Percentiles rank a stretch among this genome's conserved stretches.
These are phyloP conservation scores for Ilex asprella DNA, from an alignment of 257 asterid genomes.

Conservation along the genomic window DNA sequence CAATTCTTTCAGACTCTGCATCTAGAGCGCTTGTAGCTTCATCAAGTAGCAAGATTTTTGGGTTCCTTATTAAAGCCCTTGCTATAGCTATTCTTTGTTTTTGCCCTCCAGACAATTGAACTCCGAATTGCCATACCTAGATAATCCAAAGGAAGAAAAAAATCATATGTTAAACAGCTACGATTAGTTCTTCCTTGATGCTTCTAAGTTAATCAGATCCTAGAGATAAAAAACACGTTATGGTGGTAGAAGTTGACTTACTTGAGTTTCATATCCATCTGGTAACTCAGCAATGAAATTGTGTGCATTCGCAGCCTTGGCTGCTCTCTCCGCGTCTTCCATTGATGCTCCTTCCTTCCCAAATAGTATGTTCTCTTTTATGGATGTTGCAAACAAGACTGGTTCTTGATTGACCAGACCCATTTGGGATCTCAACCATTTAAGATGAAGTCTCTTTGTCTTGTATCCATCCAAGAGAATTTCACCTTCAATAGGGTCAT, in stretches of 20 bases:
- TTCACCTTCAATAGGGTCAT: slow-evolving; percentile 73
- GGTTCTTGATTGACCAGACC: slow-evolving; percentile 87
- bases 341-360: slow-evolving; percentile 67
- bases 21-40: slow-evolving; percentile 87
- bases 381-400: slow-evolving; percentile 72
- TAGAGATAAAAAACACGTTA: background rate
- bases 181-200: background rate
- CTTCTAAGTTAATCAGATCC: background rate
- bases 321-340: slow-evolving; percentile 61
- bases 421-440: slow-evolving; percentile 75
- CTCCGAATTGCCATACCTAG: slow-evolving; percentile 78
- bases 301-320: slow-evolving; percentile 72
- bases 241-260: slow-evolving; percentile 15
- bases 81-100: slow-evolving; percentile 85
- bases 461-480: slow-evolving; percentile 61
- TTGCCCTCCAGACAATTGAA: slow-evolving; percentile 81
- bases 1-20: slow-evolving; percentile 58
- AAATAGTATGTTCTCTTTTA: slow-evolving; percentile 60
- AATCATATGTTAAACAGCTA: background rate
- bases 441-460: slow-evolving; percentile 62
- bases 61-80: slow-evolving; percentile 68
- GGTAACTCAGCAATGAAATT: slow-evolving; percentile 58
- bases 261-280: slow-evolving; percentile 65
- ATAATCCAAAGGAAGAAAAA: slow-evolving; percentile 5
- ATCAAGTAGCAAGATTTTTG: slow-evolving; percentile 65